Evolutionary conservation across 768 basidiomycete genomes (phyloP).

Genomic region (Auricularia sp.): DNA sequence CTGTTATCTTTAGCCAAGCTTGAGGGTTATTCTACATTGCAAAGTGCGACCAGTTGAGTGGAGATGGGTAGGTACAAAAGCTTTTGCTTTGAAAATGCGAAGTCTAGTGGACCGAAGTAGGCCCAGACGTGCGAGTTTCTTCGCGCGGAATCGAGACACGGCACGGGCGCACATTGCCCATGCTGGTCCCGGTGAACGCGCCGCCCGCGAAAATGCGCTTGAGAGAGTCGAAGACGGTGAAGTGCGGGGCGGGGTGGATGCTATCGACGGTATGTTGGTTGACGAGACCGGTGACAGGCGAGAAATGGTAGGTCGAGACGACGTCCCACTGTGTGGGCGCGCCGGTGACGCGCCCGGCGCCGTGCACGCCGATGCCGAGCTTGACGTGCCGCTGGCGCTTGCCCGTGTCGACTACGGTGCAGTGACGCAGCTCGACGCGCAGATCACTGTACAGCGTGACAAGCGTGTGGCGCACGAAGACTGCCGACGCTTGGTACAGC

Average conservation of each 20-base stretch:
- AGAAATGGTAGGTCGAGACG: conserved; percentile 69
- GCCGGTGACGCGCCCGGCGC: conserved; percentile 55
- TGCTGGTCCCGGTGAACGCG: neutral
- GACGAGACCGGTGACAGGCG: conserved; percentile 55
- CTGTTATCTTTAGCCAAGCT: no score
- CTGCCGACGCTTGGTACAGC: conserved; percentile 60
- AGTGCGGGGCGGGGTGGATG: conserved; percentile 70
- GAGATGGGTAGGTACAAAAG: no score
- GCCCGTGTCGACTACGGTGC: conserved; percentile 22
- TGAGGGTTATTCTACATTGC: no score
- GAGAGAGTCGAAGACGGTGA: conserved; percentile 57
- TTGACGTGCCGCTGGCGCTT: conserved; percentile 49
- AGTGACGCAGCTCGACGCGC: conserved; percentile 42
- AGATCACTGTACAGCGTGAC: conserved; percentile 66
- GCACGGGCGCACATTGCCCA: neutral
- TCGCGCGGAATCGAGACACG: neutral
- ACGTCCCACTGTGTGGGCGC: conserved; percentile 61
- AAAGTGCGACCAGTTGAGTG: no score
- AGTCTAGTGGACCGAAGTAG: neutral
- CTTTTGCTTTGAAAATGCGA: no score
- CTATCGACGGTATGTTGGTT: conserved; percentile 57
- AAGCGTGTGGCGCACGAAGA: conserved; percentile 62
- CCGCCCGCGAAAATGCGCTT: neutral
- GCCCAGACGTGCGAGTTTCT: neutral
- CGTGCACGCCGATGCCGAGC: conserved; percentile 46